Percentiles rank a stretch among this genome's conserved stretches.
Conservation (phyloP, 805 yeast genomes). For the Myxozyma lipomycoides region DNA sequence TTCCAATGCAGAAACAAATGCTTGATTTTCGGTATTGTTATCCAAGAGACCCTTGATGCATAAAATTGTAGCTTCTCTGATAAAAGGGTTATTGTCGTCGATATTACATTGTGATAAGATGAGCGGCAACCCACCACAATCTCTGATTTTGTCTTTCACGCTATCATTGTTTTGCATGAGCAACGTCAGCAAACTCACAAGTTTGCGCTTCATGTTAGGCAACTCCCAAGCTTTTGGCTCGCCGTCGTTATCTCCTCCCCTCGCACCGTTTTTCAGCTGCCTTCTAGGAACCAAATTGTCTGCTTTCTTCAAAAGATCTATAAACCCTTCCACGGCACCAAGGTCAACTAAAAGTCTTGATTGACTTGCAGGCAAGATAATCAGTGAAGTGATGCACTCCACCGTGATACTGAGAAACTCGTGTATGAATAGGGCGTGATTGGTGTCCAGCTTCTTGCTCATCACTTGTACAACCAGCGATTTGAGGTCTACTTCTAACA, state of each 20-base stretch:
- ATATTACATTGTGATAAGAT: slow-evolving; percentile 77
- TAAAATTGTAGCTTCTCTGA: slow-evolving; percentile 71
- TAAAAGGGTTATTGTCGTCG: slow-evolving; percentile 79
- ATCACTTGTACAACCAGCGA: slow-evolving; percentile 16
- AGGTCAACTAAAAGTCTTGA: slow-evolving; percentile 4
- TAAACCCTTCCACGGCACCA: slow-evolving; percentile 9
- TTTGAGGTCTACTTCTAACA: too few species aligned
- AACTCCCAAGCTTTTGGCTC: slow-evolving; percentile 36
- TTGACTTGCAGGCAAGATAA: slow-evolving; percentile 1
- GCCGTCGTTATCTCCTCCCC: neutral
- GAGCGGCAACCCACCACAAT: slow-evolving; percentile 62
- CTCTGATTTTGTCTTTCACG: slow-evolving; percentile 66
- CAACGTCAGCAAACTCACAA: slow-evolving; percentile 62
- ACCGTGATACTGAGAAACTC: neutral
- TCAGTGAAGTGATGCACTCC: slow-evolving; percentile 13
- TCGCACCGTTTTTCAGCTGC: slow-evolving; percentile 10
- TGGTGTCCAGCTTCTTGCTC: slow-evolving; percentile 9
- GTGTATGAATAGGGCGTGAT: slow-evolving; percentile 2
- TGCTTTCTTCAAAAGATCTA: slow-evolving; percentile 13
- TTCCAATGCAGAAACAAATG: slow-evolving; percentile 69
- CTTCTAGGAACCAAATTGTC: slow-evolving; percentile 14
- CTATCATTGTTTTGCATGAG: slow-evolving; percentile 49
- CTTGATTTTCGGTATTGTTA: slow-evolving; percentile 66
- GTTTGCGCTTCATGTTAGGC: slow-evolving; percentile 62
- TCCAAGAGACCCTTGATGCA: slow-evolving; percentile 68